A percentile compares a stretch with the other conserved stretches of the same genome.
Evolutionary conservation across 768 basidiomycete genomes (phyloP).

Genomic region (Agaricus blazei): DNA sequence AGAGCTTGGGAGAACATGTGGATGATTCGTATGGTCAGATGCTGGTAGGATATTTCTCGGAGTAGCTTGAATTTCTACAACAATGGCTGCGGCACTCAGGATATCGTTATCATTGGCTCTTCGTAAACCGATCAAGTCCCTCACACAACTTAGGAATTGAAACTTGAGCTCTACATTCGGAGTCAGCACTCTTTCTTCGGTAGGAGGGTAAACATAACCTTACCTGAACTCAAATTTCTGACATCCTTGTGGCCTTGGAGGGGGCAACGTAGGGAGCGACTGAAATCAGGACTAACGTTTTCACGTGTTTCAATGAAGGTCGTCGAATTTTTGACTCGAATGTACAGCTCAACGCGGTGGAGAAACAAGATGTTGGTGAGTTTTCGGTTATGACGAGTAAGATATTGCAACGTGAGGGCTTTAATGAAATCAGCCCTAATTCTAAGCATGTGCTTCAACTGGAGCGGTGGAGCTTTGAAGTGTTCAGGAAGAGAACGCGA

Average conservation of each 20-base stretch:
- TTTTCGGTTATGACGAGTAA: conserved; percentile 2
- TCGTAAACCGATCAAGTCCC: not conserved
- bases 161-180: not conserved
- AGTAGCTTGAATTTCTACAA: not conserved
- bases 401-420: not conserved
- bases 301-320: not conserved
- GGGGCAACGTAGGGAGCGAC: conserved; percentile 1
- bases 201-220: not conserved
- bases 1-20: too few species aligned
- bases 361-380: not conserved
- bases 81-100: not conserved
- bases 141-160: conserved; percentile 1
- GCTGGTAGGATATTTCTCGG: too few species aligned
- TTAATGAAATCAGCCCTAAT: conserved; percentile 1
- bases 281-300: not conserved
- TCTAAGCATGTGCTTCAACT: not conserved
- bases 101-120: not conserved
- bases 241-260: not conserved
- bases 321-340: conserved; percentile 4
- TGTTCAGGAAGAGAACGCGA: too few species aligned
- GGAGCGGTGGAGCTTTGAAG: too few species aligned
- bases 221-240: not conserved
- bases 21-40: too few species aligned
- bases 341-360: conserved; percentile 8
- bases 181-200: too few species aligned